Evolutionary conservation across 192 early-diverging fungal species (phyloP).

Genomic region (Chytriomyces sp.): DNA sequence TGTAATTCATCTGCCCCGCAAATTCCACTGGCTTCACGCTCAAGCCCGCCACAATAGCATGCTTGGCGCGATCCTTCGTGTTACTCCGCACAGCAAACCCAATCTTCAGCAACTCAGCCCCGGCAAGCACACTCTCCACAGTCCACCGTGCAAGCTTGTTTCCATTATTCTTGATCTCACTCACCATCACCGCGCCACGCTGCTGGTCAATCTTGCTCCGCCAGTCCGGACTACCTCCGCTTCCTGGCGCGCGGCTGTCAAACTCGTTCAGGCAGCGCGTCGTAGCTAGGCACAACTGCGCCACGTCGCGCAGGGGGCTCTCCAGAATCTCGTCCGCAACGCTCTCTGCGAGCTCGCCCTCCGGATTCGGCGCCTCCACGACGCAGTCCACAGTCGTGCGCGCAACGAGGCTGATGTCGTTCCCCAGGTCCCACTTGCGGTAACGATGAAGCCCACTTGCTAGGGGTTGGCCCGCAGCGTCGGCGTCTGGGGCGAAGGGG

Average conservation of each 20-base stretch:
- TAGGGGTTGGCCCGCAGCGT: constrained; percentile 34
- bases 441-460: constrained; percentile 83
- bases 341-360: constrained; percentile 39
- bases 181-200: constrained; percentile 93
- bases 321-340: constrained; percentile 1
- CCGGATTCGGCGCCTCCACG: constrained; percentile 49
- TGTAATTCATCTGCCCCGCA: constrained; percentile 84
- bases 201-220: constrained; percentile 90
- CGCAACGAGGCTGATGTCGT: constrained; percentile 72
- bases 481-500: constrained; percentile 65
- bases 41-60: constrained; percentile 81
- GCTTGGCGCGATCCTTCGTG: constrained; percentile 77
- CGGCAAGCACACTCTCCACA: constrained; percentile 86
- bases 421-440: constrained; percentile 79
- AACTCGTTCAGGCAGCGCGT: constrained; percentile 92
- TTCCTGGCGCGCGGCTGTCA: constrained; percentile 80
- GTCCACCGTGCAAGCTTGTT: constrained; percentile 95
- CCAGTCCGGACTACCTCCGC: constrained; percentile 91
- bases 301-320: constrained; percentile 8
- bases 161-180: constrained; percentile 97
- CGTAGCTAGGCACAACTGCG: constrained; percentile 60
- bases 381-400: constrained; percentile 90
- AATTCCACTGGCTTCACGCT: constrained; percentile 89
- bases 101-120: constrained; percentile 87
- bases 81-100: constrained; percentile 77